Conservation (phyloP, 257 asterid species). For the Voacanga thouarsii region DNA sequence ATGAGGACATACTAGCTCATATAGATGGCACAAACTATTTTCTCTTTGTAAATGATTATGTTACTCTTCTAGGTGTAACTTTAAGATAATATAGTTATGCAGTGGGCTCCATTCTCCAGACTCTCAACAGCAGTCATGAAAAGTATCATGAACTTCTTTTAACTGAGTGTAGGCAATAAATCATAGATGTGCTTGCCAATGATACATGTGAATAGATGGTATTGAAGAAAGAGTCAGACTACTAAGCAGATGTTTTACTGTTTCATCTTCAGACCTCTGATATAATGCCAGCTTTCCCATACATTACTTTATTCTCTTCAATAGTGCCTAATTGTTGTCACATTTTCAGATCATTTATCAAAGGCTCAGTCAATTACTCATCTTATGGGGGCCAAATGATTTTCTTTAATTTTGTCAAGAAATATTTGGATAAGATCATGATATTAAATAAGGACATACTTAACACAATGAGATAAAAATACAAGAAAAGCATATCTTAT, state of each 20-base stretch:
- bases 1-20: slow-evolving; percentile 84
- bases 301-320: slow-evolving; percentile 83
- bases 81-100: slow-evolving; percentile 82
- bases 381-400: slow-evolving; percentile 79
- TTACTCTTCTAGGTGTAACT: slow-evolving; percentile 89
- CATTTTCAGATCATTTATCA: slow-evolving; percentile 58
- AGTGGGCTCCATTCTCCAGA: slow-evolving; percentile 62
- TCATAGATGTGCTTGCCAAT: slow-evolving; percentile 42
- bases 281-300: slow-evolving; percentile 94
- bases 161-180: slow-evolving; percentile 67
- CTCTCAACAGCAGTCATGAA: slow-evolving; percentile 69
- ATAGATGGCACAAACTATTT: slow-evolving; percentile 82
- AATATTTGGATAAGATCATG: slow-evolving; percentile 75
- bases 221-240: slow-evolving; percentile 88
- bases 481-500: too few species aligned
- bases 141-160: slow-evolving; percentile 85
- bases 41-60: slow-evolving; percentile 83
- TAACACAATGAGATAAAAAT: slow-evolving; percentile 60
- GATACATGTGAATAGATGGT: slow-evolving; percentile 83
- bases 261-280: slow-evolving; percentile 88
- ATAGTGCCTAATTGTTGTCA: slow-evolving; percentile 90
- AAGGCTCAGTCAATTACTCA: slow-evolving; percentile 62
- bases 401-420: slow-evolving; percentile 72
- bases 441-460: slow-evolving; percentile 71
- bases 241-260: slow-evolving; percentile 74